Percentiles rank a stretch among this genome's conserved stretches.
phyloP scores from a whole-genome alignment of 108 stramenopile genomes.

The Craspedostauros australis region DNA sequence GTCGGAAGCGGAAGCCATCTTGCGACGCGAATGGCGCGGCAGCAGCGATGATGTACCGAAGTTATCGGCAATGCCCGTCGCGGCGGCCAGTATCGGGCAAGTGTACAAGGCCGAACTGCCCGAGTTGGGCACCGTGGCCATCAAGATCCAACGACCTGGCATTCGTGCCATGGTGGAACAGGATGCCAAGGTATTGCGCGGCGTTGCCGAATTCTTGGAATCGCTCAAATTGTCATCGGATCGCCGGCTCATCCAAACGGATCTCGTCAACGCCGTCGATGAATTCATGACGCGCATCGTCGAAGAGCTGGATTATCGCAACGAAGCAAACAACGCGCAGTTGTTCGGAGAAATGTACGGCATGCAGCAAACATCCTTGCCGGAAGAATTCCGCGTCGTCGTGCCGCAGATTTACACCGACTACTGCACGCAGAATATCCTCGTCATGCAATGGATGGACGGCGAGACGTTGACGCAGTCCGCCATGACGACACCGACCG shows the following conservation, averaged over 20 bases:
- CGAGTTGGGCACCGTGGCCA: conserved; percentile 44
- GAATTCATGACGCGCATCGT: conserved; percentile 64
- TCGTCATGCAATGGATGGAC: conserved; percentile 95
- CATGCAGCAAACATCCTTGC: no score
- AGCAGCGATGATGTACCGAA: conserved; percentile 3
- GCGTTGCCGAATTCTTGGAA: conserved; percentile 40
- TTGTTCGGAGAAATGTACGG: conserved; percentile 51
- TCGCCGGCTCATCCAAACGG: conserved; percentile 40
- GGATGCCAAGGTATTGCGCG: conserved; percentile 37
- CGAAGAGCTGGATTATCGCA: conserved; percentile 90
- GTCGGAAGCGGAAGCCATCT: conserved; percentile 34
- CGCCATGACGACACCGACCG: conserved; percentile 6
- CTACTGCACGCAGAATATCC: conserved; percentile 68
- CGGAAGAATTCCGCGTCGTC: conserved; percentile 52
- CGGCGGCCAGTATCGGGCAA: conserved; percentile 31
- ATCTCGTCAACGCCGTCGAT: conserved; percentile 41
- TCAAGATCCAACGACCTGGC: conserved; percentile 65
- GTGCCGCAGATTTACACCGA: conserved; percentile 79
- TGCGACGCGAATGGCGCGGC: conserved; percentile 29
- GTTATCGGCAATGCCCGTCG: conserved; percentile 29
- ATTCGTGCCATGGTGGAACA: conserved; percentile 42
- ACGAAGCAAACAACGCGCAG: conserved; percentile 78
- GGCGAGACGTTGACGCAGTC: conserved; percentile 58
- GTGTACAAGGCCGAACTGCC: conserved; percentile 43
- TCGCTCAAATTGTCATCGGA: conserved; percentile 18